These are phyloP conservation scores for Leucosporidium creatinivorum DNA, from an alignment of 768 basidiomycete genomes.

Conservation along the genomic window DNA sequence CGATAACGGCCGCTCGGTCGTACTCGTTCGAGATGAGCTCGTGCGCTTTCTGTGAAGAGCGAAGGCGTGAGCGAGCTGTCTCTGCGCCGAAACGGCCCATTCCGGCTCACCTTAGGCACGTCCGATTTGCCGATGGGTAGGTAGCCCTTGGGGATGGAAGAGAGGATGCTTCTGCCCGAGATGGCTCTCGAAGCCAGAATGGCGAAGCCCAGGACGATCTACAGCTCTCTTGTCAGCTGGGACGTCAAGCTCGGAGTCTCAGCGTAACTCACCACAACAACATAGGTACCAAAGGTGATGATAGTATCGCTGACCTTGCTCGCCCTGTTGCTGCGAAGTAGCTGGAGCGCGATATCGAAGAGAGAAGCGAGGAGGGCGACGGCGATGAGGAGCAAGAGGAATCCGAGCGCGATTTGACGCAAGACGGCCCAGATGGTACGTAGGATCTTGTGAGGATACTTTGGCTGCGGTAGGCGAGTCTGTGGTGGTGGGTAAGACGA, in stretches of 20 bases:
- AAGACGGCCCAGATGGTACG: background rate
- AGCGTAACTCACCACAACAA: conserved; percentile 4
- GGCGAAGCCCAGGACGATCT: conserved; percentile 2
- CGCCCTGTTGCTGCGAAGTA: background rate
- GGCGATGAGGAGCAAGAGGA: conserved; percentile 2
- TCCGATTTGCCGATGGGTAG: conserved; percentile 4
- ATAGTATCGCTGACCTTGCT: conserved; percentile 3
- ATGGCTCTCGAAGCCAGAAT: background rate
- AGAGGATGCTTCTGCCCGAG: background rate
- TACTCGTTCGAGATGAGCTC: conserved; percentile 15
- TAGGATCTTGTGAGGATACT: background rate
- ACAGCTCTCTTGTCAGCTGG: background rate
- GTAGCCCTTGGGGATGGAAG: conserved; percentile 12
- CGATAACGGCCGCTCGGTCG: conserved; percentile 12
- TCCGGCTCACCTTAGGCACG: background rate
- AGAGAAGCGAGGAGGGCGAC: background rate
- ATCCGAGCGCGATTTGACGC: background rate
- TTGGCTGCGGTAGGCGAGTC: too few relatives aligned
- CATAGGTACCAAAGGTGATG: conserved; percentile 6
- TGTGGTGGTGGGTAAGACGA: too few relatives aligned
- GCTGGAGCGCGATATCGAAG: conserved; percentile 1
- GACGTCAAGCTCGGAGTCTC: background rate
- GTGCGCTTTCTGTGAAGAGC: background rate
- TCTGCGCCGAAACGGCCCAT: background rate
- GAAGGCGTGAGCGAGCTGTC: background rate